Evolutionary conservation across 2,329 filamentous ascomycete species (phyloP).

Genomic region (Aspergillus melleus): DNA sequence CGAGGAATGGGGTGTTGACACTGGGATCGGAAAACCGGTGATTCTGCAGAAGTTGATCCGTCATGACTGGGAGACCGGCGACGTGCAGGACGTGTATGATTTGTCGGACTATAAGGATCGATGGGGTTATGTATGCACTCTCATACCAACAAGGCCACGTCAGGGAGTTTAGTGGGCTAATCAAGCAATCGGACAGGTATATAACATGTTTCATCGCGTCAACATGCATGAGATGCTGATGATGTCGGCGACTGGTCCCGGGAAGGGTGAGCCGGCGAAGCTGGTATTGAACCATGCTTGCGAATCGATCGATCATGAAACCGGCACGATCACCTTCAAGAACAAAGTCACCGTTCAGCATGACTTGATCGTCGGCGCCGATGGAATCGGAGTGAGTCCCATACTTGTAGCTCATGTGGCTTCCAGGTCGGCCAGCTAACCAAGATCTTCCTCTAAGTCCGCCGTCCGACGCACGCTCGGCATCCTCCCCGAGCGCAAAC

Average conservation of each 20-base stretch:
- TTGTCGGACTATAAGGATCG: slow-evolving; percentile 28
- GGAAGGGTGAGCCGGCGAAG: slow-evolving; percentile 15
- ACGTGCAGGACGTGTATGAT: slow-evolving; percentile 26
- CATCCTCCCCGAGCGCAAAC: slow-evolving; percentile 31
- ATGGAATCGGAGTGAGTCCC: slow-evolving; percentile 21
- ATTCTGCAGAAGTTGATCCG: slow-evolving; percentile 31
- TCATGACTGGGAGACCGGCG: slow-evolving; percentile 29
- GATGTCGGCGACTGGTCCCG: slow-evolving; percentile 18
- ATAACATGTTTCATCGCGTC: slow-evolving; percentile 23
- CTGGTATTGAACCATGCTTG: slow-evolving; percentile 5
- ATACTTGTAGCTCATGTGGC: not conserved
- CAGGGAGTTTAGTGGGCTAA: no score
- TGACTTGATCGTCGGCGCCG: slow-evolving; percentile 21
- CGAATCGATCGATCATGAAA: not conserved
- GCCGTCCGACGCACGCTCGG: slow-evolving; percentile 18
- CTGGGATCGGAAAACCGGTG: slow-evolving; percentile 16
- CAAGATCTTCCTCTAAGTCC: slow-evolving; percentile 10
- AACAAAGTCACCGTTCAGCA: slow-evolving; percentile 12
- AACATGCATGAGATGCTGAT: slow-evolving; percentile 23
- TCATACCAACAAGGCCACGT: no score
- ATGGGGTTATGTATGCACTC: slow-evolving; percentile 3
- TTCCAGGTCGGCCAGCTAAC: not conserved
- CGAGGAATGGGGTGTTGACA: slow-evolving; percentile 24
- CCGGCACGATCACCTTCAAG: slow-evolving; percentile 17
- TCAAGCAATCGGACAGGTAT: slow-evolving; percentile 10